Percentiles rank a stretch among this genome's conserved stretches.
phyloP scores from a whole-genome alignment of 208 protist species.

The Eutreptiella sp. region DNA sequence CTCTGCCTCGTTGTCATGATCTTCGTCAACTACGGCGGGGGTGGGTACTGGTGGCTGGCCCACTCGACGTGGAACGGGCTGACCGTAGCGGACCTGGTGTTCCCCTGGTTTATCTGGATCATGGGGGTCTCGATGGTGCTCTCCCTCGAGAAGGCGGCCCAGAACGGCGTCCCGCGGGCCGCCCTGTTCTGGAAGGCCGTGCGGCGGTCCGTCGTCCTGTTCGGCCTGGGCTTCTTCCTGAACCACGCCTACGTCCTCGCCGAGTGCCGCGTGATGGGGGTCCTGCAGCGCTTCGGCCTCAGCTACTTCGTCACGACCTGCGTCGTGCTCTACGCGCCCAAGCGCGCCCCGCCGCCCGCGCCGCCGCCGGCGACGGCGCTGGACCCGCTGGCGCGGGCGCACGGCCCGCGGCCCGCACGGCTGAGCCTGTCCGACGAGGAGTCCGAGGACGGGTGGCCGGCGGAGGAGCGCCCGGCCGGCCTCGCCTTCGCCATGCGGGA shows the following conservation, averaged over 20 bases:
- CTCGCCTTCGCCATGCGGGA: neutral
- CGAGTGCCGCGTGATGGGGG: conserved; percentile 25
- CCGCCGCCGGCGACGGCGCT: neutral
- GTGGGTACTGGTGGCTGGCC: conserved; percentile 34
- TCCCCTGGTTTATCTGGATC: conserved; percentile 37
- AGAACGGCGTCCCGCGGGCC: neutral
- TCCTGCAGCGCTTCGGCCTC: conserved; percentile 39
- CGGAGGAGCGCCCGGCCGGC: no score
- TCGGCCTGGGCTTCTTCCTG: neutral
- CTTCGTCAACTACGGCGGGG: conserved; percentile 35
- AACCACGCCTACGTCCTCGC: conserved; percentile 7
- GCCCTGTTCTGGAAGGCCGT: conserved; percentile 12
- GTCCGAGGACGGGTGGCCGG: neutral
- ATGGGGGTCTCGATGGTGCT: conserved; percentile 30
- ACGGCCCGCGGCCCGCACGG: neutral
- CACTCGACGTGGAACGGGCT: conserved; percentile 39
- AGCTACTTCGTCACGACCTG: conserved; percentile 25
- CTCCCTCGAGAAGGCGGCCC: neutral
- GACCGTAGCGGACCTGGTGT: conserved; percentile 37
- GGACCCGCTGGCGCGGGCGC: no score
- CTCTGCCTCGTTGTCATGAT: conserved; percentile 35
- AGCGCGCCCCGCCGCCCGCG: no score
- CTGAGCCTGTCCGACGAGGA: neutral
- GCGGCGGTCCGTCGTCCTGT: conserved; percentile 3
- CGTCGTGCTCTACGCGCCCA: conserved; percentile 25